Evolutionary conservation across 1,284 basidiomycete species (phyloP).

Genomic region (Ustilago hordei): DNA sequence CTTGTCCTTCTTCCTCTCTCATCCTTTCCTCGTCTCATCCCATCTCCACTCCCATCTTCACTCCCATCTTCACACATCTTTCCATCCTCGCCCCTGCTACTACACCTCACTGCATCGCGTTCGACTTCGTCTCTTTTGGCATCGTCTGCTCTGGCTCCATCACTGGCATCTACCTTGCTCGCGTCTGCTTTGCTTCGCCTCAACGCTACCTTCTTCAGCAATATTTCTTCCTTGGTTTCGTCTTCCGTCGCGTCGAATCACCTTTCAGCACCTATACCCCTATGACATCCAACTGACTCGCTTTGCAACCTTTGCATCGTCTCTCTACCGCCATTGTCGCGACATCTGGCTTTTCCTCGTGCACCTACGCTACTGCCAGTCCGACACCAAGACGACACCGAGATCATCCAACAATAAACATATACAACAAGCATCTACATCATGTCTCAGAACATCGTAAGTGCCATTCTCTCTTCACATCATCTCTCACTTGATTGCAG

Average conservation of each 20-base stretch:
- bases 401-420: conserved; percentile 1
- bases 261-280: conserved; percentile 10
- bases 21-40: conserved; percentile 6
- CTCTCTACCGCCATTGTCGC: conserved; percentile 22
- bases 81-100: background rate
- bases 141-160: background rate
- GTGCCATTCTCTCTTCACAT: background rate
- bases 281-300: conserved; percentile 33
- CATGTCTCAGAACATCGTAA: conserved; percentile 47
- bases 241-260: conserved; percentile 16
- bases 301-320: conserved; percentile 18
- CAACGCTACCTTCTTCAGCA: conserved; percentile 1
- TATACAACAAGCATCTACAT: conserved; percentile 8
- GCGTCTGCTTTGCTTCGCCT: background rate
- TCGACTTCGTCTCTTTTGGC: conserved; percentile 10
- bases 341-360: conserved; percentile 21
- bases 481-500: background rate
- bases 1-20: background rate
- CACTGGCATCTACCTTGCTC: background rate
- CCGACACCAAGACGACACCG: conserved; percentile 6
- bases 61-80: conserved; percentile 8
- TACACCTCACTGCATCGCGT: conserved; percentile 12
- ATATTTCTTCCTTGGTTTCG: conserved; percentile 6
- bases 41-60: conserved; percentile 4
- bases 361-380: conserved; percentile 31